Percentiles rank a stretch among this genome's conserved stretches.
These are phyloP conservation scores for Aquilaria sinensis DNA, from an alignment of 345 rosid species.

Conservation along the genomic window DNA sequence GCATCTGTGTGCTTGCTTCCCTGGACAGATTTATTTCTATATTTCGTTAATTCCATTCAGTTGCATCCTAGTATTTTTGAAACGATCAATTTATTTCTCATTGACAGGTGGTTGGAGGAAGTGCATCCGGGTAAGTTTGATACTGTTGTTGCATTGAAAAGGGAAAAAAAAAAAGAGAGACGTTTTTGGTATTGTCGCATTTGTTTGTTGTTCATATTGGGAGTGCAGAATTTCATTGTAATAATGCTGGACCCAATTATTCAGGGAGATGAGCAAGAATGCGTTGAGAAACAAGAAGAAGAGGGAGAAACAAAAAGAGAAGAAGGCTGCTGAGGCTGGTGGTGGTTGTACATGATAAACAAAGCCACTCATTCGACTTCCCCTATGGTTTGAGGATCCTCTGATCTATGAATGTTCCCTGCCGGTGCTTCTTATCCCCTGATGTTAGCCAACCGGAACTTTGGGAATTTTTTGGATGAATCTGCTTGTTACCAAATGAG, in stretches of 20 bases:
- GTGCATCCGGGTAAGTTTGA: conserved; percentile 51
- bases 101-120: conserved; percentile 66
- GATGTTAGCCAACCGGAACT: too few species aligned
- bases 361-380: too few species aligned
- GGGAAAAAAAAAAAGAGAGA: neutral
- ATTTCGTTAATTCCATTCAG: neutral
- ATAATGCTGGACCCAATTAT: neutral
- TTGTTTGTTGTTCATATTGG: too few species aligned
- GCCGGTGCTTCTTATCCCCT: too few species aligned
- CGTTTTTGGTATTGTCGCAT: too few species aligned
- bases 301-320: conserved; percentile 76
- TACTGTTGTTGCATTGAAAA: neutral
- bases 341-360: conserved; percentile 6
- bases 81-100: conserved; percentile 15
- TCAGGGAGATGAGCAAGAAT: conserved; percentile 80
- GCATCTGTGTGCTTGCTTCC: neutral
- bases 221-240: neutral
- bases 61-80: conserved; percentile 23
- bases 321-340: conserved; percentile 52
- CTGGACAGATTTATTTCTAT: neutral
- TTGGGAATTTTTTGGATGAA: too few species aligned
- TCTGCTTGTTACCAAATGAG: too few species aligned
- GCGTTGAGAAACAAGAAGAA: conserved; percentile 89
- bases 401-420: too few species aligned
- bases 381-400: too few species aligned